Percentiles rank a stretch among this genome's conserved stretches.
phyloP scores from a whole-genome alignment of 2,329 filamentous ascomycete genomes.

The Podosphaera aphanis region DNA sequence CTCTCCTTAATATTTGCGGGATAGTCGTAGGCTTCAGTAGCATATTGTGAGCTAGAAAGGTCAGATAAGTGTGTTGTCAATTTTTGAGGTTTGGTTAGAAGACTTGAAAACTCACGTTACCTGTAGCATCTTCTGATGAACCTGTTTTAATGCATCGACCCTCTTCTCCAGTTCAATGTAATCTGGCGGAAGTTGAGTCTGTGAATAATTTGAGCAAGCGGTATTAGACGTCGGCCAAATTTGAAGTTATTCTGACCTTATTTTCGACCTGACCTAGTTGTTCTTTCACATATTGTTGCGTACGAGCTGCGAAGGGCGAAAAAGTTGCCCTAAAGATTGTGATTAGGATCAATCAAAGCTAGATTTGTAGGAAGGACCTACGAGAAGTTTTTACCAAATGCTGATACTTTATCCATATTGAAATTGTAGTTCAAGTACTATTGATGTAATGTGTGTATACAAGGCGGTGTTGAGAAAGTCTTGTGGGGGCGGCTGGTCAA shows the following conservation, averaged over 20 bases:
- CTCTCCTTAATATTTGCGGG: slow-evolving; percentile 95
- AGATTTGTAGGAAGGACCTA: slow-evolving; percentile 17
- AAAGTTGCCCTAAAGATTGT: slow-evolving; percentile 51
- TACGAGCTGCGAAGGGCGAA: slow-evolving; percentile 79
- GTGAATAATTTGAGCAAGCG: not conserved
- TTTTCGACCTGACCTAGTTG: slow-evolving; percentile 87
- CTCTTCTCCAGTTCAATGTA: slow-evolving; percentile 98
- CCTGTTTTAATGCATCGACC: slow-evolving; percentile 88
- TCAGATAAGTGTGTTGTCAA: slow-evolving; percentile 1
- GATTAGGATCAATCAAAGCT: slow-evolving; percentile 17
- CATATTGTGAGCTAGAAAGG: slow-evolving; percentile 57
- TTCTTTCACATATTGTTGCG: slow-evolving; percentile 94
- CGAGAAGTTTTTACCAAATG: slow-evolving; percentile 49
- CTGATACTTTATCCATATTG: slow-evolving; percentile 44
- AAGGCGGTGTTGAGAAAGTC: not conserved
- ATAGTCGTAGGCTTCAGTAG: slow-evolving; percentile 76
- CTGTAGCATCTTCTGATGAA: slow-evolving; percentile 88
- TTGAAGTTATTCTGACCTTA: slow-evolving; percentile 33
- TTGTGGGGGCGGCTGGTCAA: not conserved
- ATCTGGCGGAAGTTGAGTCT: slow-evolving; percentile 91
- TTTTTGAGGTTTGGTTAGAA: not conserved
- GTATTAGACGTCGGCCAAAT: not conserved
- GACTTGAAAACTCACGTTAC: slow-evolving; percentile 50
- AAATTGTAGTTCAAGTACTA: not conserved
- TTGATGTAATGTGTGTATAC: not conserved